Conservation (phyloP, 2,329 filamentous ascomycete species). For the Sporothrix schenckii region DNA sequence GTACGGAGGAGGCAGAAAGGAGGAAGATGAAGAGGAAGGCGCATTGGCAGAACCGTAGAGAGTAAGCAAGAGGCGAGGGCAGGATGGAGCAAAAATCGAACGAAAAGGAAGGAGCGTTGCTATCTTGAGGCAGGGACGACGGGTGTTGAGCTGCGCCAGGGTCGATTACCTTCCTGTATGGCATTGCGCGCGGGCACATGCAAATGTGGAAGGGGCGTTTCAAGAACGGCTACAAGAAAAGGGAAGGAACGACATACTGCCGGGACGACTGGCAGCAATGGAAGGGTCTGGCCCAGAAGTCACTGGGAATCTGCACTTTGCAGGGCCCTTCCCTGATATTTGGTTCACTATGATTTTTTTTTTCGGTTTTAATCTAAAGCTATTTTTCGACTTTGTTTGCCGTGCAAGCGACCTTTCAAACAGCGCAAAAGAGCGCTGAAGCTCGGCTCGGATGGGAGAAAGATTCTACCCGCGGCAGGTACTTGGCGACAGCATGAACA, state of each 20-base stretch:
- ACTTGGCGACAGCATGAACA: neutral
- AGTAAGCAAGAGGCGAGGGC: no score
- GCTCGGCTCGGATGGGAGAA: slow-evolving; percentile 1
- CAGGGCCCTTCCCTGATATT: neutral
- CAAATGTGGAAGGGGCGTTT: neutral
- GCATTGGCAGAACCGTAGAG: neutral
- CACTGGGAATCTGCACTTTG: slow-evolving; percentile 6
- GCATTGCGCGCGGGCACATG: slow-evolving; percentile 4
- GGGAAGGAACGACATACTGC: slow-evolving; percentile 3
- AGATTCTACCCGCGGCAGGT: neutral
- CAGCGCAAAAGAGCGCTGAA: neutral
- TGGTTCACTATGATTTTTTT: neutral
- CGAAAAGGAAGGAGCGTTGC: neutral
- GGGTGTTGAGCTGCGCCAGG: neutral
- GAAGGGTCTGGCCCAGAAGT: slow-evolving; percentile 5
- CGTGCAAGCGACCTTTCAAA: slow-evolving; percentile 1
- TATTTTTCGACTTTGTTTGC: slow-evolving; percentile 1
- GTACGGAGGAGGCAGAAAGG: neutral
- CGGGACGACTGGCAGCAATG: slow-evolving; percentile 1
- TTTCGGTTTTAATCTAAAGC: neutral
- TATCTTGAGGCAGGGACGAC: slow-evolving; percentile 1
- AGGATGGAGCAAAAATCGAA: neutral
- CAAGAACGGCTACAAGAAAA: slow-evolving; percentile 3
- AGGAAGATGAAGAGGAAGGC: slow-evolving; percentile 1
- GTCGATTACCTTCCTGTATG: neutral